Evolutionary conservation across 495 filamentous ascomycete genomes (phyloP).

Genomic region (Patellaria atrata): DNA sequence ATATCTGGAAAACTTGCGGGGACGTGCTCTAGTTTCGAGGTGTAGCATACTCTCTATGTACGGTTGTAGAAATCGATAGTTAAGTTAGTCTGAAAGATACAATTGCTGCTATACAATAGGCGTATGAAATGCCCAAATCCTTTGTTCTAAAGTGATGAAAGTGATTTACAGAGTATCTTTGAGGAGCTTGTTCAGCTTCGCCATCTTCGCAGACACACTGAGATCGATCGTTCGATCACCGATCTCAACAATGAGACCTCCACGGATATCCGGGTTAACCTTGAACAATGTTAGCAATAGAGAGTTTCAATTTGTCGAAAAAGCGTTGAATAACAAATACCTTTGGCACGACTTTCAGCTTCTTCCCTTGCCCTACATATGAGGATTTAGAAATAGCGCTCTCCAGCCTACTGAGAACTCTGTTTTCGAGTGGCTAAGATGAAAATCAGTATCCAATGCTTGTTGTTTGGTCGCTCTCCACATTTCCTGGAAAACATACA

Average conservation of each 20-base stretch:
- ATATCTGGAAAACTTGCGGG: too few relatives aligned
- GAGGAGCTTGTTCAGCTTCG: slow-evolving; percentile 98
- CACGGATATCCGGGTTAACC: slow-evolving; percentile 89
- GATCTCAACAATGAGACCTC: slow-evolving; percentile 89
- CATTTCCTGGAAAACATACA: slow-evolving; percentile 37
- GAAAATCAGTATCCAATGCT: slow-evolving; percentile 10
- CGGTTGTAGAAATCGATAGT: too few relatives aligned
- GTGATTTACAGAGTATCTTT: slow-evolving; percentile 90
- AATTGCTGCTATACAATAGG: too few relatives aligned
- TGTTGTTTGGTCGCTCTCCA: too few relatives aligned
- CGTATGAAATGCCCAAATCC: too few relatives aligned
- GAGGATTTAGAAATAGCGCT: slow-evolving; percentile 74
- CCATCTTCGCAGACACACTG: slow-evolving; percentile 83
- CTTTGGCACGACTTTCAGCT: slow-evolving; percentile 89
- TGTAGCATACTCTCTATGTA: too few relatives aligned
- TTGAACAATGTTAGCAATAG: slow-evolving; percentile 23
- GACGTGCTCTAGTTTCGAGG: too few relatives aligned
- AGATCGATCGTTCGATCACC: slow-evolving; percentile 97
- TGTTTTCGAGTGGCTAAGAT: slow-evolving; percentile 71
- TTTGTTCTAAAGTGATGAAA: too few relatives aligned
- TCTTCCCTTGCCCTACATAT: slow-evolving; percentile 84
- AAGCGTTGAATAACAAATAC: slow-evolving; percentile 32
- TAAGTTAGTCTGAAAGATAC: too few relatives aligned
- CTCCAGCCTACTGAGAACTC: slow-evolving; percentile 72
- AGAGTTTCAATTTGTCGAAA: slow-evolving; percentile 6